Percentiles rank a stretch among this genome's conserved stretches.
These are phyloP conservation scores for Mucor racemosus DNA, from an alignment of 371 early-diverging fungal genomes.

Conservation along the genomic window DNA sequence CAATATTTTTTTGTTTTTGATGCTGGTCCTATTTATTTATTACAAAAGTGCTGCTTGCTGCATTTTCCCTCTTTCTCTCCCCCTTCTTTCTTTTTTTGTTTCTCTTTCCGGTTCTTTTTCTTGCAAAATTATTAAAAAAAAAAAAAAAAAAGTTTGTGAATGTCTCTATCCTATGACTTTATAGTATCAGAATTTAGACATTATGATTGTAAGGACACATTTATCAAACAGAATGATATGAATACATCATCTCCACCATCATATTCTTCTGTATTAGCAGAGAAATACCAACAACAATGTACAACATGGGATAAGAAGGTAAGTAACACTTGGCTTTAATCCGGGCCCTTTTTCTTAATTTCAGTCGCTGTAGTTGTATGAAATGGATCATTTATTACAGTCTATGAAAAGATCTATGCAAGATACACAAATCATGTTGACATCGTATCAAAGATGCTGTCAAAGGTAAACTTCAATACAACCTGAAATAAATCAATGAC, in stretches of 20 bases:
- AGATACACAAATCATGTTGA: constrained; percentile 4
- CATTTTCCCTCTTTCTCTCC: background rate
- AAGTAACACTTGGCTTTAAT: background rate
- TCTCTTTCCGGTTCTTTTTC: background rate
- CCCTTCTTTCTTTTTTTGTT: background rate
- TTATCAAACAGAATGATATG: background rate
- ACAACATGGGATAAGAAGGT: constrained; percentile 10
- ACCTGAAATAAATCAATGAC: background rate
- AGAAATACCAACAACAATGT: constrained; percentile 20
- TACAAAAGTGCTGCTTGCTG: background rate
- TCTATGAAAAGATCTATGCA: constrained; percentile 9
- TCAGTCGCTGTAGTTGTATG: constrained; percentile 2
- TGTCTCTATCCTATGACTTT: constrained; percentile 9
- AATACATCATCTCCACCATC: constrained; percentile 19
- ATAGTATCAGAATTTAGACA: constrained; percentile 10
- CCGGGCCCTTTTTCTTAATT: background rate
- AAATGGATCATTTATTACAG: constrained; percentile 3
- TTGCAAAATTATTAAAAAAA: too few relatives aligned
- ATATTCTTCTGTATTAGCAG: constrained; percentile 25
- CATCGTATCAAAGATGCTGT: constrained; percentile 6
- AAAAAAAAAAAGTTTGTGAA: background rate
- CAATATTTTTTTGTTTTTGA: background rate
- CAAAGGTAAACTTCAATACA: constrained; percentile 12
- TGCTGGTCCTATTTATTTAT: background rate
- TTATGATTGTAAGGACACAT: constrained; percentile 2